Evolutionary conservation across 208 protist genomes (phyloP).

Genomic region (Tritrichomonas foetus): DNA sequence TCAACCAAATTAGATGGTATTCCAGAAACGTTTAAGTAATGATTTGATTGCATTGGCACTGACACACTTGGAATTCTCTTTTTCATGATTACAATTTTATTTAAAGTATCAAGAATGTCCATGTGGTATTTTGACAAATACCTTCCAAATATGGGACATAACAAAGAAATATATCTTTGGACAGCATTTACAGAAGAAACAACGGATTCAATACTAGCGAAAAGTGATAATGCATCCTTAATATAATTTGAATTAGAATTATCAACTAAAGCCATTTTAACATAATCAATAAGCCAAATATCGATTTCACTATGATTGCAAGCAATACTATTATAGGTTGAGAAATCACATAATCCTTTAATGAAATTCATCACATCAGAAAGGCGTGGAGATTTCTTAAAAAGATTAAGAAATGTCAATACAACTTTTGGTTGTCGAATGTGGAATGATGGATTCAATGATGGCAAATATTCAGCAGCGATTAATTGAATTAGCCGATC

Average conservation of each 20-base stretch:
- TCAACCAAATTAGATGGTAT: background rate
- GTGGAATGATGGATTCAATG: constrained; percentile 3
- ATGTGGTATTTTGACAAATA: background rate
- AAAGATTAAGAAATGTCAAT: background rate
- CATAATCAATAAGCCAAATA: background rate
- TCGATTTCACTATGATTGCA: background rate
- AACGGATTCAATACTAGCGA: background rate
- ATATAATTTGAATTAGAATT: background rate
- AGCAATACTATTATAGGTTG: background rate
- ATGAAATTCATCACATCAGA: background rate
- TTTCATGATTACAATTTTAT: background rate
- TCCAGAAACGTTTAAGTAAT: background rate
- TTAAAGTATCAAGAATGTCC: background rate
- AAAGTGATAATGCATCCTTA: background rate
- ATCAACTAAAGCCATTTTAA: background rate
- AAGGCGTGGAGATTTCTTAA: background rate
- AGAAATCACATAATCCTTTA: background rate
- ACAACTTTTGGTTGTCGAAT: constrained; percentile 11
- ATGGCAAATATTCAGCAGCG: background rate
- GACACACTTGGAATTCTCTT: background rate
- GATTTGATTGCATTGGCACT: background rate
- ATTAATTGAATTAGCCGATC: constrained; percentile 15
- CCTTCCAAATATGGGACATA: background rate
- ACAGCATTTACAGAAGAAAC: background rate
- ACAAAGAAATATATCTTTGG: background rate